phyloP scores from a whole-genome alignment of 2,329 filamentous ascomycete species.

The Talaromyces atroroseus region DNA sequence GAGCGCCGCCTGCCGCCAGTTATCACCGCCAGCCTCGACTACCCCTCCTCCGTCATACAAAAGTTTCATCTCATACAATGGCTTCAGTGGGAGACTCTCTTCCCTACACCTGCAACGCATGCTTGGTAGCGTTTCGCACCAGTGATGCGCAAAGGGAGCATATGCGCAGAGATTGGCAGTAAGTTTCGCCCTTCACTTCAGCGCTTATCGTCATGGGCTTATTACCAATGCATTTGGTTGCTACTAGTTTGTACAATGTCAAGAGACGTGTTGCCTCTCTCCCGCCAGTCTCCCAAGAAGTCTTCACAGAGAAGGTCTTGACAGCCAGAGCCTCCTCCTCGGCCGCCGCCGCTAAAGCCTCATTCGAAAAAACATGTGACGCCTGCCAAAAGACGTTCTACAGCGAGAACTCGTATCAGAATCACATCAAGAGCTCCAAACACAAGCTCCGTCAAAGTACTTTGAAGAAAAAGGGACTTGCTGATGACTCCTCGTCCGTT shows the following conservation, averaged over 20 bases:
- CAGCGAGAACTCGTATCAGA: constrained; percentile 92
- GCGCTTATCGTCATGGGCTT: background rate
- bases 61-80: constrained; percentile 23
- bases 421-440: constrained; percentile 86
- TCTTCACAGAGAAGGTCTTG: constrained; percentile 92
- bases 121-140: constrained; percentile 91
- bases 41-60: constrained; percentile 17
- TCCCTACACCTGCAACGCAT: constrained; percentile 97
- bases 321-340: constrained; percentile 80
- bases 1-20: background rate
- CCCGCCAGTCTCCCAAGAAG: constrained; percentile 83
- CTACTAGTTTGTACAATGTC: constrained; percentile 77
- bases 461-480: constrained; percentile 39
- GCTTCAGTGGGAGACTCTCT: constrained; percentile 47
- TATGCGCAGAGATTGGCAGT: constrained; percentile 99
- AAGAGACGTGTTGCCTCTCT: constrained; percentile 89
- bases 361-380: constrained; percentile 77
- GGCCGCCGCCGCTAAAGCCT: constrained; percentile 79
- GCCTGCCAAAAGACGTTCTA: constrained; percentile 89
- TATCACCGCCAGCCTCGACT: background rate
- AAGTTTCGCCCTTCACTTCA: constrained; percentile 42
- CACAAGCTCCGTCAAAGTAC: constrained; percentile 66
- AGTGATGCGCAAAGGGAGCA: constrained; percentile 89
- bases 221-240: background rate
- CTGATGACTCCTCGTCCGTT: constrained; percentile 71